Evolutionary conservation across 2,329 filamentous ascomycete genomes (phyloP).

Genomic region (Aureobasidium leucospermi): DNA sequence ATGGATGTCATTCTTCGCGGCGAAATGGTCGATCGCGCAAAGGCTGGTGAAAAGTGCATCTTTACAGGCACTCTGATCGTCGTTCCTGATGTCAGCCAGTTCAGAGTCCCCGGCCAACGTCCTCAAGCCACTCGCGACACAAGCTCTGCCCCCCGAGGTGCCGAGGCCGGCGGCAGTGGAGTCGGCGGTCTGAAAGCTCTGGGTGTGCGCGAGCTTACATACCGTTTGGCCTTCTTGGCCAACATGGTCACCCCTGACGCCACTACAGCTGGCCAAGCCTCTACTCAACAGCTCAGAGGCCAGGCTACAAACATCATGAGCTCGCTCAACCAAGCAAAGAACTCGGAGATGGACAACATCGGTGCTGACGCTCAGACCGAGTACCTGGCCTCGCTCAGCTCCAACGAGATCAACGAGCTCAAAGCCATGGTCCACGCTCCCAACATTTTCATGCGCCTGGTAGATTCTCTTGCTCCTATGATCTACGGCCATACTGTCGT

Average conservation of each 20-base stretch:
- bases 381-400: constrained; percentile 77
- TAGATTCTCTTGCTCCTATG: constrained; percentile 91
- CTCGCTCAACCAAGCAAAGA: constrained; percentile 66
- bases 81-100: constrained; percentile 91
- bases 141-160: constrained; percentile 59
- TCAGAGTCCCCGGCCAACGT: constrained; percentile 78
- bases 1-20: constrained; percentile 95
- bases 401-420: constrained; percentile 82
- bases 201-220: constrained; percentile 90
- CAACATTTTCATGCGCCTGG: constrained; percentile 86
- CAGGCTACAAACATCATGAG: constrained; percentile 79
- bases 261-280: constrained; percentile 63
- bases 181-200: constrained; percentile 84
- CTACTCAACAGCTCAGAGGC: constrained; percentile 60
- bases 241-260: constrained; percentile 94
- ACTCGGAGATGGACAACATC: constrained; percentile 59
- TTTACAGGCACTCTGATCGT: constrained; percentile 96
- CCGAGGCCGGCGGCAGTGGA: constrained; percentile 73
- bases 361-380: constrained; percentile 84
- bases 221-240: constrained; percentile 90
- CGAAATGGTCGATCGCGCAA: constrained; percentile 94
- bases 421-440: constrained; percentile 90
- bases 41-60: constrained; percentile 96
- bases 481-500: constrained; percentile 96
- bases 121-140: constrained; percentile 82